Evolutionary conservation across 1,139 yeast genomes (phyloP), one percentile per base, ranked within the genome.

Genomic region (Schizosaccharomyces versatilis): DNA sequence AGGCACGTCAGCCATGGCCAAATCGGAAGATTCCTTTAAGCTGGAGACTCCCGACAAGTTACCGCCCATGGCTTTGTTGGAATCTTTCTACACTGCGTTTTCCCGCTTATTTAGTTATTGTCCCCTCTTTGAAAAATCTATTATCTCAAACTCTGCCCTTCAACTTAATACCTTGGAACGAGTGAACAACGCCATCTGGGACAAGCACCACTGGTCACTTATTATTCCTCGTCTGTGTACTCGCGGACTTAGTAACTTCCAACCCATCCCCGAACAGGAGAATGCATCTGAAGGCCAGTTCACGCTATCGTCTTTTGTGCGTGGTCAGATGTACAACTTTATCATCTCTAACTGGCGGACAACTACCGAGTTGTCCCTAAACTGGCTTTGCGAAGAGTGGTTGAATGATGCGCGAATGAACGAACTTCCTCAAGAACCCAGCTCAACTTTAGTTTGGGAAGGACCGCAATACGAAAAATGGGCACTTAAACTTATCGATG

Each of bases 361-460:
- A 10, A 71, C 90, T 47, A 74, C 88, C 14, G 94, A 84, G 59
- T 69, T 81, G 44, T 78, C 84, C n/a, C 78, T 88, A 42, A 86
- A 83, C 59, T 93, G 99, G 99, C 70, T 93, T 55, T 88, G 84
- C 62, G 98, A 90, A 67, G 98, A 93, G 66, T 93, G 96, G 94
- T 88, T 79, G 66, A 54, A 55, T 39, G 75, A 79, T 52, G 94
- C 82, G 60, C 69, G 69, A 57, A 54, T 2, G 63, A 41, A 17
- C 19, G 41, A 51, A 14, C 17, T 36, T 52, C 24, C 51, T 14
- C 15, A 42, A 40, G 47, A 15, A 17, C 32, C 41, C 24, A 42
- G 41, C 38, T 39, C 24, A 15, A 24, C 15, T 7, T 12, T 6
- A 9, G 32, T 42, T 38, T 15, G 47, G 49, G 65, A 67, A 17